phyloP scores from a whole-genome alignment of 106 monocot species.

The Dendrobium officinale region DNA sequence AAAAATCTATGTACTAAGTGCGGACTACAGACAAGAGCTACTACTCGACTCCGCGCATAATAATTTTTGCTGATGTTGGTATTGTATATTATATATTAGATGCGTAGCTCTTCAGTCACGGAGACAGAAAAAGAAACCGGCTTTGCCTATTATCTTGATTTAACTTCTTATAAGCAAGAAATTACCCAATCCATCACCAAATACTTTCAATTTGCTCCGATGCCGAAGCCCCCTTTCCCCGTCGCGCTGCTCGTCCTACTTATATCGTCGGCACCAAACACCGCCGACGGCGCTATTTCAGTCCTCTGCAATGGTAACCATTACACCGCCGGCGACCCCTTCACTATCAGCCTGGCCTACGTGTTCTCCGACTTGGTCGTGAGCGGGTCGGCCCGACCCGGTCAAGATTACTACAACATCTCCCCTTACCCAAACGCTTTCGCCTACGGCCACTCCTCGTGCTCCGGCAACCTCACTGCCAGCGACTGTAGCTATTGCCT shows the following conservation, averaged over 20 bases:
- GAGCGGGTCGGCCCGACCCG: neutral
- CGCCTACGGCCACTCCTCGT: constrained; percentile 13
- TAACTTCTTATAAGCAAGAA: too few species aligned
- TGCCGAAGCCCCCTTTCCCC: neutral
- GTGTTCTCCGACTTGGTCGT: constrained; percentile 8
- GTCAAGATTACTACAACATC: constrained; percentile 20
- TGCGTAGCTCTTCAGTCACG: too few species aligned
- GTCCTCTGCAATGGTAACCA: constrained; percentile 7
- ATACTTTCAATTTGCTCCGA: neutral
- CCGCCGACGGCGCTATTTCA: neutral
- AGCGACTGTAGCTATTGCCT: constrained; percentile 15
- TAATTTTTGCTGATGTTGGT: too few species aligned
- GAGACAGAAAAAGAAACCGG: too few species aligned
- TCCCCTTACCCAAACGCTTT: constrained; percentile 20
- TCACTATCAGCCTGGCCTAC: constrained; percentile 10
- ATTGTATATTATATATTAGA: too few species aligned
- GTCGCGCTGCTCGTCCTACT: neutral
- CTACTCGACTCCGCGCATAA: too few species aligned
- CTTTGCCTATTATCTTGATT: too few species aligned
- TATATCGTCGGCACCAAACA: neutral
- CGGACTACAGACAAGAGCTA: too few species aligned
- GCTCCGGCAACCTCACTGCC: constrained; percentile 3
- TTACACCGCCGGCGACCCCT: constrained; percentile 17
- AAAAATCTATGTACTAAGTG: too few species aligned
- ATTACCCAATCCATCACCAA: neutral